Conservation (phyloP, 1,284 basidiomycete genomes). For the Ceratobasidium sp. region DNA sequence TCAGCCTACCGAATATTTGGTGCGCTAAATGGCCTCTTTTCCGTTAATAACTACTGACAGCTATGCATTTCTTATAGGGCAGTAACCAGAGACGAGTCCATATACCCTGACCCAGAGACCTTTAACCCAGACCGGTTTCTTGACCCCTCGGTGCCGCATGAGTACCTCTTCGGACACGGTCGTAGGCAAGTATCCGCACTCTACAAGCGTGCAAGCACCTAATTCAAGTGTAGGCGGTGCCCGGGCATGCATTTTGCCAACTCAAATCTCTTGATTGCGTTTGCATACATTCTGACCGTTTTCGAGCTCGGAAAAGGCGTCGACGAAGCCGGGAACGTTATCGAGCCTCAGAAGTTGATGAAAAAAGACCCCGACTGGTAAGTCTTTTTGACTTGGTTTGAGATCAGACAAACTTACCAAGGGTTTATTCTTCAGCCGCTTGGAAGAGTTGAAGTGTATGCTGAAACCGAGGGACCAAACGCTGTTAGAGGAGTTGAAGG, state of each 20-base stretch:
- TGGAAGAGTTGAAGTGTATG: slow-evolving; percentile 2
- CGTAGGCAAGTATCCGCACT: slow-evolving; percentile 3
- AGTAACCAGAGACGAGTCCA: slow-evolving; percentile 33
- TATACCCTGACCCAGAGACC: slow-evolving; percentile 37
- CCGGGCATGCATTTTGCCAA: slow-evolving; percentile 39
- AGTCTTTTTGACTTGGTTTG: not conserved
- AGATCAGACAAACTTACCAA: not conserved
- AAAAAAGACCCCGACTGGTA: slow-evolving; percentile 13
- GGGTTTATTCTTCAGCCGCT: not conserved
- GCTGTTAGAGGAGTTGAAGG: not conserved
- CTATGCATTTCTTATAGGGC: slow-evolving; percentile 1
- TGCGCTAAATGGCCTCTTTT: not conserved
- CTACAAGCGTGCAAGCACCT: not conserved
- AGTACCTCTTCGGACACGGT: slow-evolving; percentile 24
- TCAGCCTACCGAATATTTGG: slow-evolving; percentile 18
- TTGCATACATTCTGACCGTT: slow-evolving; percentile 31
- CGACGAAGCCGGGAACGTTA: slow-evolving; percentile 18
- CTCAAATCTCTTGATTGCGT: slow-evolving; percentile 31
- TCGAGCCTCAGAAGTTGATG: slow-evolving; percentile 20
- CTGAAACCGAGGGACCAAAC: not conserved
- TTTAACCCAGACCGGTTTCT: slow-evolving; percentile 39
- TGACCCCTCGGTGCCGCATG: slow-evolving; percentile 21
- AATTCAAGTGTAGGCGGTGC: slow-evolving; percentile 11
- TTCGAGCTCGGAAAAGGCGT: slow-evolving; percentile 32
- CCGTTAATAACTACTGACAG: not conserved